Evolutionary conservation across 345 rosid species (phyloP).

Genomic region (Aquilaria malaccensis): DNA sequence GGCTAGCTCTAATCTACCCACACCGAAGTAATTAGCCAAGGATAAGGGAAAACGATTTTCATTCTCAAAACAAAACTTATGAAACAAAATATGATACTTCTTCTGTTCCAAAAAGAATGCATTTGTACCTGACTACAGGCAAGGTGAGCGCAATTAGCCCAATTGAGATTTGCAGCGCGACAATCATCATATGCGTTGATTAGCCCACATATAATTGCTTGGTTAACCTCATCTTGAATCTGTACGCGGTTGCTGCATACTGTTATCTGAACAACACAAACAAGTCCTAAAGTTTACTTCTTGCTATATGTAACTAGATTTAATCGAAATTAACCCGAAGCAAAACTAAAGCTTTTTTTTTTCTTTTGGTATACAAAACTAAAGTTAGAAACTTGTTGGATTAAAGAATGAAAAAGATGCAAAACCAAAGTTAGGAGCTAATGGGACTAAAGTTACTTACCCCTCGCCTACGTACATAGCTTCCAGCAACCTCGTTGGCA

Average conservation of each 20-base stretch:
- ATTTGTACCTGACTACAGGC: conserved; percentile 81
- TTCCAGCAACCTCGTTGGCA: conserved; percentile 44
- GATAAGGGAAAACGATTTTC: no score
- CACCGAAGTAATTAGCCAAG: not conserved
- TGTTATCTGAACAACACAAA: conserved; percentile 38
- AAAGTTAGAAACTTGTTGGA: no score
- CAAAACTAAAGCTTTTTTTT: no score
- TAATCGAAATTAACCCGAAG: no score
- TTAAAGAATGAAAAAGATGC: no score
- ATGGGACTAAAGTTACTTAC: conserved; percentile 19
- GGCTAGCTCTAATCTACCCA: conserved; percentile 80
- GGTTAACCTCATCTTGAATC: conserved; percentile 78
- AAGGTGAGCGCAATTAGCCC: conserved; percentile 91
- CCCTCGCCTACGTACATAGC: conserved; percentile 59
- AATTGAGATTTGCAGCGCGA: conserved; percentile 76
- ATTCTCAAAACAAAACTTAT: no score
- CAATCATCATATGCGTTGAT: conserved; percentile 93
- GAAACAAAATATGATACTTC: no score
- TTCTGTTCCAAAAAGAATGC: no score
- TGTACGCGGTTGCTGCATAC: conserved; percentile 75
- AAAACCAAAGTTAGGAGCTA: no score
- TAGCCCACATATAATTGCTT: conserved; percentile 75
- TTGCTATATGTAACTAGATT: no score
- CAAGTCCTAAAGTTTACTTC: no score
- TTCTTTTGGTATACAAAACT: no score